These are phyloP conservation scores for Lizonia empirigonia DNA, from an alignment of 2,329 filamentous ascomycete genomes.

Conservation along the genomic window DNA sequence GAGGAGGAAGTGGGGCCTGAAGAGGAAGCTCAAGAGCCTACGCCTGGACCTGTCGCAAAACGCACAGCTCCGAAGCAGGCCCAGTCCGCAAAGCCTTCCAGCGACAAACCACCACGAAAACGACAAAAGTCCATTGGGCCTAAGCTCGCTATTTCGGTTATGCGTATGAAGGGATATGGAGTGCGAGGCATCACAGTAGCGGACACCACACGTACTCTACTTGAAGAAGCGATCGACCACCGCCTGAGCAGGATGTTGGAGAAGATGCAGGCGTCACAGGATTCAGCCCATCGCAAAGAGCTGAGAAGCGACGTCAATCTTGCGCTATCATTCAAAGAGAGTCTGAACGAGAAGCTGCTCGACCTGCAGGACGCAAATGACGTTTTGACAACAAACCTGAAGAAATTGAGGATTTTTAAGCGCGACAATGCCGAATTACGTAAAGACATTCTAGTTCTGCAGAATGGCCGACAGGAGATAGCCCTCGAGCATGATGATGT, in stretches of 20 bases:
- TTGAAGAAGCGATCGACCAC: constrained; percentile 57
- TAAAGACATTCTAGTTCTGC: constrained; percentile 55
- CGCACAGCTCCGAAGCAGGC: constrained; percentile 20
- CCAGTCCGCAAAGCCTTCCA: constrained; percentile 18
- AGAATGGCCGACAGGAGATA: constrained; percentile 56
- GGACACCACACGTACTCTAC: constrained; percentile 59
- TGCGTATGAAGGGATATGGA: constrained; percentile 48
- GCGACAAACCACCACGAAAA: constrained; percentile 34
- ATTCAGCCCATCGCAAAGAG: constrained; percentile 48
- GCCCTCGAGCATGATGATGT: constrained; percentile 58
- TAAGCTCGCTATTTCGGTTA: constrained; percentile 40
- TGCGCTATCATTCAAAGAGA: constrained; percentile 55
- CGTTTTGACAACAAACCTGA: constrained; percentile 54
- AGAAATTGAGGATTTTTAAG: constrained; percentile 53
- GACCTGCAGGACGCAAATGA: constrained; percentile 60
- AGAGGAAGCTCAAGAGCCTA: constrained; percentile 16
- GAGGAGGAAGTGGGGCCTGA: constrained; percentile 27
- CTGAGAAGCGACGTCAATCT: constrained; percentile 55
- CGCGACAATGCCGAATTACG: constrained; percentile 54
- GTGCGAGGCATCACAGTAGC: constrained; percentile 54
- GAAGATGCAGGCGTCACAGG: constrained; percentile 45
- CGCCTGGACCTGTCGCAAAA: constrained; percentile 18
- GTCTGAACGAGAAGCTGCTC: constrained; percentile 57
- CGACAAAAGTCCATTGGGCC: constrained; percentile 37
- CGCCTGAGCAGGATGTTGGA: constrained; percentile 52